Base-by-base conservation (phyloP, 2,329 filamentous ascomycete genomes). In the Pseudogymnoascus sp. region DNA sequence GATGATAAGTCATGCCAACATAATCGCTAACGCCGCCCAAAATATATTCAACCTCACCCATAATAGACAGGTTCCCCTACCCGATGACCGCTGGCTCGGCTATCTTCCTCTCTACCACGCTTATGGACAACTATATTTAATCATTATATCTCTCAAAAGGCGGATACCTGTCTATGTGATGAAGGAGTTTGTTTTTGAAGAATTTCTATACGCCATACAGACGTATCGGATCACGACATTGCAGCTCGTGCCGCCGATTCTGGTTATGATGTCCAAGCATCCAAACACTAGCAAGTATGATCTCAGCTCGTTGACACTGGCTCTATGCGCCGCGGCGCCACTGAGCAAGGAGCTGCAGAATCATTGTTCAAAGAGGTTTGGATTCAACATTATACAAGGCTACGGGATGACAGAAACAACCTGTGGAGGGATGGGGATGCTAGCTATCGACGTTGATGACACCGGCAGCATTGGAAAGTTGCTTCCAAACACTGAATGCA, bases 41-140 rank as follows among this genome's bases (percentile, higher is more conserved):
- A 78, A 76, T 3, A 78, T 80, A 50, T 78, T 77, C 70, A 78
- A 79, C 69, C 73, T 75, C 22, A 62, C 68, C 1, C 75, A 74
- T 65, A 68, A 73, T 2, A 73, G 75, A 37, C 77, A 77, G 22
- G 4, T 7, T 2, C 50, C 28, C 50, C 6, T 56, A 19, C 50
- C 28, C 2, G 70, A 72, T 7, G 81, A 82, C 67, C 74, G 80
- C 40, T 82, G 80, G 78, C 68, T 82, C 28, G 80, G 84, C 59
- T 88, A 89, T 71, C 75, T 90, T 11, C 89, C 88, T 0, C 82
- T 89, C 70, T 89, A 86, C 68, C 84, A 87, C 69, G 83, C 83
- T 6, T 84, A 82, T 65, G 81, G 81, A 2, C 83, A 86, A 70
- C 75, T 82, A 2, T 78, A 79, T 62, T 81, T 81, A 63, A 81